phyloP scores from a whole-genome alignment of 2,329 filamentous ascomycete species.

The Pyricularia sp. region DNA sequence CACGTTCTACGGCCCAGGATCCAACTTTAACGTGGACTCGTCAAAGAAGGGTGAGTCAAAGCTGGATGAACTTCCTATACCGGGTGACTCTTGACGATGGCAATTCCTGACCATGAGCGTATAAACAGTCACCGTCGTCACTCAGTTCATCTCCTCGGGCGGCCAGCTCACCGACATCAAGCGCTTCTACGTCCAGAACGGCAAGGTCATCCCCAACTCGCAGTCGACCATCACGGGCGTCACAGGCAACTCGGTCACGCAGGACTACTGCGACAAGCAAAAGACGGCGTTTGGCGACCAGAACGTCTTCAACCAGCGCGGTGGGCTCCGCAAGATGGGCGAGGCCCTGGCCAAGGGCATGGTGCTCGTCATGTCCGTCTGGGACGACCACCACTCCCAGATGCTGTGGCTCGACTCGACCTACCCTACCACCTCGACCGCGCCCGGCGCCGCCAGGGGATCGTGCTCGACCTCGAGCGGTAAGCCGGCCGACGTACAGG shows the following conservation, averaged over 20 bases:
- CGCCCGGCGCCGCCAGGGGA: constrained; percentile 42
- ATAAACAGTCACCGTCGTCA: constrained; percentile 48
- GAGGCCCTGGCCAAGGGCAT: constrained; percentile 29
- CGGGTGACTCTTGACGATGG: background rate
- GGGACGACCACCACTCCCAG: constrained; percentile 58
- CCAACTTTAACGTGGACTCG: constrained; percentile 44
- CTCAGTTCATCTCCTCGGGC: constrained; percentile 46
- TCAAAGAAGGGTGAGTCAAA: constrained; percentile 27
- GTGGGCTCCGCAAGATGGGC: constrained; percentile 50
- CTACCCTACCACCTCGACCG: constrained; percentile 41
- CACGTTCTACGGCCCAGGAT: constrained; percentile 50
- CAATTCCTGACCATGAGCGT: background rate
- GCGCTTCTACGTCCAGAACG: constrained; percentile 56
- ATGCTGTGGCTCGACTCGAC: constrained; percentile 70
- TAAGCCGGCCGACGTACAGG: constrained; percentile 38
- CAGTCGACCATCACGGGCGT: constrained; percentile 27
- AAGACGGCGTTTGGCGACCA: constrained; percentile 47
- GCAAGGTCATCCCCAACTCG: constrained; percentile 46
- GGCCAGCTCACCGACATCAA: constrained; percentile 43
- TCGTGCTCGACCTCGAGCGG: constrained; percentile 43
- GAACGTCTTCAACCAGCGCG: constrained; percentile 42
- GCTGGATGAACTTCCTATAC: too few species aligned
- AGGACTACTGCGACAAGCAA: constrained; percentile 47
- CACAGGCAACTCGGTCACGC: constrained; percentile 41
- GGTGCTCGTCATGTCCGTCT: constrained; percentile 41